These are phyloP conservation scores for Boletellus ananas DNA, from an alignment of 768 basidiomycete species.

Conservation along the genomic window DNA sequence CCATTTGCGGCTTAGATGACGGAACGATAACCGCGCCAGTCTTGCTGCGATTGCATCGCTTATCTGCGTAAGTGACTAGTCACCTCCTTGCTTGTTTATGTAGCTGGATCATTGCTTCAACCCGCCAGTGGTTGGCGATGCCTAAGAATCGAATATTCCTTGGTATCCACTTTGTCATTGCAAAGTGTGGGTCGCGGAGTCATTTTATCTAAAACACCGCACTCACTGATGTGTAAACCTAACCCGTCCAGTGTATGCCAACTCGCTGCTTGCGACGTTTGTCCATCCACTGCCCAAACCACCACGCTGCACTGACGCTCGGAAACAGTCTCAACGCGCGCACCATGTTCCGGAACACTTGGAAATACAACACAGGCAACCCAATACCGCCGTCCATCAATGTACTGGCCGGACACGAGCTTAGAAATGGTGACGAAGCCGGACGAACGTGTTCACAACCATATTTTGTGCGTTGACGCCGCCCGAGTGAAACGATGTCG, in stretches of 20 bases:
- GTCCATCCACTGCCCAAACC: not conserved
- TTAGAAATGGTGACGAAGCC: not conserved
- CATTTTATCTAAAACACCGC: not conserved
- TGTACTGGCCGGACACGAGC: not conserved
- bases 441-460: not conserved
- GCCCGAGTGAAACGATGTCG: not conserved
- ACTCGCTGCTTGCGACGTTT: conserved; percentile 26
- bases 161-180: conserved; percentile 22
- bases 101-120: not conserved
- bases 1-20: not conserved
- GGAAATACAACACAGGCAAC: not conserved
- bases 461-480: conserved; percentile 1
- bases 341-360: conserved; percentile 3
- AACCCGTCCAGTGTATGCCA: conserved; percentile 19
- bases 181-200: conserved; percentile 13
- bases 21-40: conserved; percentile 2
- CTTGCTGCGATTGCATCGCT: conserved; percentile 14
- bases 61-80: conserved; percentile 15
- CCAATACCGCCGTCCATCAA: conserved; percentile 8
- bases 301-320: not conserved
- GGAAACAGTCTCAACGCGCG: conserved; percentile 21
- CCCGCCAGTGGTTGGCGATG: conserved; percentile 18
- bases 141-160: conserved; percentile 21
- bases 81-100: not conserved
- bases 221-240: not conserved